These are phyloP conservation scores for Lagenidium sp. DNA, from an alignment of 352 stramenopile genomes.

Conservation along the genomic window DNA sequence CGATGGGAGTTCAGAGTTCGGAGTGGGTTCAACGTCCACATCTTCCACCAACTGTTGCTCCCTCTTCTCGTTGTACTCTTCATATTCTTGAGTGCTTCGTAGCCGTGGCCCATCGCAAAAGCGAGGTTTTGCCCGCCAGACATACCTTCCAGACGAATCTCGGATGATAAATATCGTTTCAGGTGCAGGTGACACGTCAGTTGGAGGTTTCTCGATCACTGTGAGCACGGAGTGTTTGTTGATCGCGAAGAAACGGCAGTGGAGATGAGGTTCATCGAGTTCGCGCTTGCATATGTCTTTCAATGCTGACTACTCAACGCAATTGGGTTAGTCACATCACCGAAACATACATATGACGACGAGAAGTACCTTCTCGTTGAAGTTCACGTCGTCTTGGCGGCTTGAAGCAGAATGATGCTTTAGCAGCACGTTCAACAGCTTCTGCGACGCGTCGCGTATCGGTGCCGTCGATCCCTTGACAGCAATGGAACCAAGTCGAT, in stretches of 20 bases:
- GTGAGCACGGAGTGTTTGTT: constrained; percentile 76
- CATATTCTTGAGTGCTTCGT: constrained; percentile 50
- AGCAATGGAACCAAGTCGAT: constrained; percentile 55
- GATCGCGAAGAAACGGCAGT: constrained; percentile 77
- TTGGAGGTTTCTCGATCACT: constrained; percentile 68
- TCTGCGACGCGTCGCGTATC: constrained; percentile 65
- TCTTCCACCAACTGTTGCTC: neutral
- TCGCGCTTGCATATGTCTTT: constrained; percentile 41
- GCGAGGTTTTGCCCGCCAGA: constrained; percentile 68
- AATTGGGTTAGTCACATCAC: too few species aligned
- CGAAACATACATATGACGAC: too few species aligned
- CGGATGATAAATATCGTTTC: constrained; percentile 74
- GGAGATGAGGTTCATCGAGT: constrained; percentile 23
- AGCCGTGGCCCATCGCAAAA: constrained; percentile 43
- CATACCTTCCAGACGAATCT: constrained; percentile 67
- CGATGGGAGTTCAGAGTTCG: neutral
- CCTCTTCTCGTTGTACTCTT: constrained; percentile 20
- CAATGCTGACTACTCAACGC: constrained; percentile 33
- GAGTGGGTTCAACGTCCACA: constrained; percentile 1
- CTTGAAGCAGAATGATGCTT: constrained; percentile 85
- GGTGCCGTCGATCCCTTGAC: constrained; percentile 36
- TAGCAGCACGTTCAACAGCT: constrained; percentile 81
- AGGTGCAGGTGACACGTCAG: constrained; percentile 12
- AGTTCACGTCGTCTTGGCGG: too few species aligned
- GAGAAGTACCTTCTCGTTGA: constrained; percentile 53